Conservation (phyloP, 768 basidiomycete species). For the Porphyrellus cyaneotinctus region DNA sequence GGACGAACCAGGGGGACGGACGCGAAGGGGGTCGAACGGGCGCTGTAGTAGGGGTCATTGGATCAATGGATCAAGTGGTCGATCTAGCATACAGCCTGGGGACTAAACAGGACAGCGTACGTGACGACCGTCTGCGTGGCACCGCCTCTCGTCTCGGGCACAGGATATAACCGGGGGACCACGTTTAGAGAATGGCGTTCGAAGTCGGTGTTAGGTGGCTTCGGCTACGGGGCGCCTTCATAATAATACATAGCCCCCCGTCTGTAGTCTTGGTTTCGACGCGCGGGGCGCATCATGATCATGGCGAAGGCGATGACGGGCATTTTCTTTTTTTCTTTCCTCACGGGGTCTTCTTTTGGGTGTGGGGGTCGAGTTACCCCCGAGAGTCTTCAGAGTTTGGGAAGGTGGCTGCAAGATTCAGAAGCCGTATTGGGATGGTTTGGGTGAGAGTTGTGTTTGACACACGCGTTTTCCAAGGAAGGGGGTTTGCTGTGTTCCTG, state of each 20-base stretch:
- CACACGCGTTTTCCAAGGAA: background rate
- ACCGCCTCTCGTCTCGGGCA: background rate
- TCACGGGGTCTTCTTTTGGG: background rate
- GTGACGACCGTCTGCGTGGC: background rate
- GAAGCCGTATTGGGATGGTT: background rate
- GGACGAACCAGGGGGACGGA: background rate
- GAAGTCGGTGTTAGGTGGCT: no score
- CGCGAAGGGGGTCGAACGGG: background rate
- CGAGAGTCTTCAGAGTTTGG: background rate
- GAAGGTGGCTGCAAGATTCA: background rate
- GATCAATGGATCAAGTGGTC: conserved; percentile 8
- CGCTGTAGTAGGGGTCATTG: background rate
- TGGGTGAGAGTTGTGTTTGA: background rate
- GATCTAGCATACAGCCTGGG: conserved; percentile 1
- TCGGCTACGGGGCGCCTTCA: no score
- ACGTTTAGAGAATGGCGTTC: background rate
- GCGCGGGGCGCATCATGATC: background rate
- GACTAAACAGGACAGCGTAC: conserved; percentile 8
- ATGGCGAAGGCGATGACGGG: background rate
- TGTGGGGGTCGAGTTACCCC: background rate
- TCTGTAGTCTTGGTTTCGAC: background rate
- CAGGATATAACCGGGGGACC: background rate
- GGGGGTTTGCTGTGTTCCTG: conserved; percentile 4
- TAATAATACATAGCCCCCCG: background rate
- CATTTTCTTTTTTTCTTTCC: background rate